These are phyloP conservation scores for Scopulariopsis brevicaulis DNA, from an alignment of 2,329 filamentous ascomycete species.

Conservation along the genomic window DNA sequence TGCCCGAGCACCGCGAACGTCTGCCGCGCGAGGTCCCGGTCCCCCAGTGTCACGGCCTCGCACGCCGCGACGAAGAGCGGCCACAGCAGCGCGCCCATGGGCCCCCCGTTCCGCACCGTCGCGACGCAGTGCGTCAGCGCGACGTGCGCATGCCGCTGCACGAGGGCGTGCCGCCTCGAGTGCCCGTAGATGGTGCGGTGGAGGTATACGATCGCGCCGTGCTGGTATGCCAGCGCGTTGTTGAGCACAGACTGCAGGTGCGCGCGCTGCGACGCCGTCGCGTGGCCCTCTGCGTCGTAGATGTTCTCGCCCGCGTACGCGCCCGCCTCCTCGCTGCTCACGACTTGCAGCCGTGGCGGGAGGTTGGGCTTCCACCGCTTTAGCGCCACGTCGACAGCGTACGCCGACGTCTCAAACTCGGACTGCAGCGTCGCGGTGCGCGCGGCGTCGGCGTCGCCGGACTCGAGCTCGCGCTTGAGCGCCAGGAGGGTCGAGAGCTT, in stretches of 20 bases:
- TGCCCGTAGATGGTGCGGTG: slow-evolving; percentile 41
- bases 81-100: slow-evolving; percentile 54
- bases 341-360: slow-evolving; percentile 23
- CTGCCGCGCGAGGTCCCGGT: slow-evolving; percentile 37
- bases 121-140: slow-evolving; percentile 41
- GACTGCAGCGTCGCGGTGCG: slow-evolving; percentile 35
- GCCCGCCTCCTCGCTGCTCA: slow-evolving; percentile 7
- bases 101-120: slow-evolving; percentile 42
- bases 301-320: not conserved
- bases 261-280: slow-evolving; percentile 19
- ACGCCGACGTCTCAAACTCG: slow-evolving; percentile 37
- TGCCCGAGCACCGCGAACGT: slow-evolving; percentile 41
- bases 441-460: slow-evolving; percentile 24
- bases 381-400: slow-evolving; percentile 43
- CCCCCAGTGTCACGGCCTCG: slow-evolving; percentile 37
- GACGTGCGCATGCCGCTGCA: slow-evolving; percentile 40
- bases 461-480: slow-evolving; percentile 38
- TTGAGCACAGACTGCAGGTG: slow-evolving; percentile 42
- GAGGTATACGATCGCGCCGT: slow-evolving; percentile 46
- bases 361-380: slow-evolving; percentile 42
- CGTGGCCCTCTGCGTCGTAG: not conserved
- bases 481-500: slow-evolving; percentile 43
- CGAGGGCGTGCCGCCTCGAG: slow-evolving; percentile 30
- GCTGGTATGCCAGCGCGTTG: slow-evolving; percentile 48
- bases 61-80: slow-evolving; percentile 56